Percentiles rank a stretch among this genome's conserved stretches.
Evolutionary conservation across 2,329 filamentous ascomycete species (phyloP).

Genomic region (Ascochyta viciae-villosae): DNA sequence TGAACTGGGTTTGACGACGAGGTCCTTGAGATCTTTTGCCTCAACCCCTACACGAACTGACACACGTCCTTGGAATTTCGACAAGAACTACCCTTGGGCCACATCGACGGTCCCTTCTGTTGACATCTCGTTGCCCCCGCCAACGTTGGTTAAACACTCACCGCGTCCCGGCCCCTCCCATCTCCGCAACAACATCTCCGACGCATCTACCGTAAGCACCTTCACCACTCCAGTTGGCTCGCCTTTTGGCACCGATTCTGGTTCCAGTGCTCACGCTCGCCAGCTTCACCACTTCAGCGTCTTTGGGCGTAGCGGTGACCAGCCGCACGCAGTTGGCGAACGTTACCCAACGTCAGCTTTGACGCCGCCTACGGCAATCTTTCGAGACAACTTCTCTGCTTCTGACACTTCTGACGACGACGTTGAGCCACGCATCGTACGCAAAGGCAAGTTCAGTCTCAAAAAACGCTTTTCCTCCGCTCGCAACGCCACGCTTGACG

Average conservation of each 20-base stretch:
- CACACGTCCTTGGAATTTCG: conserved; percentile 56
- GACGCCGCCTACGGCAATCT: conserved; percentile 49
- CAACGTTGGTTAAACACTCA: conserved; percentile 35
- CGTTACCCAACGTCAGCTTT: conserved; percentile 58
- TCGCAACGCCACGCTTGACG: conserved; percentile 23
- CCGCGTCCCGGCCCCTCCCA: conserved; percentile 42
- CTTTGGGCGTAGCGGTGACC: conserved; percentile 33
- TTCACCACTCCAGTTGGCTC: conserved; percentile 26
- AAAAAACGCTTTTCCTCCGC: conserved; percentile 33
- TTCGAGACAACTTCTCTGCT: conserved; percentile 32
- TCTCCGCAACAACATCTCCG: conserved; percentile 39
- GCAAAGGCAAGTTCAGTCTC: conserved; percentile 32
- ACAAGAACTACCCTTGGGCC: conserved; percentile 57
- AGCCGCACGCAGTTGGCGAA: conserved; percentile 52
- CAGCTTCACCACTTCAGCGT: conserved; percentile 30
- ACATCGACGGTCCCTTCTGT: conserved; percentile 45
- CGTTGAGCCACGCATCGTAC: conserved; percentile 23
- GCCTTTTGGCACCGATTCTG: conserved; percentile 21
- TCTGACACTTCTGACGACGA: conserved; percentile 41
- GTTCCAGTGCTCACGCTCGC: conserved; percentile 22
- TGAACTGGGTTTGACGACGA: conserved; percentile 32
- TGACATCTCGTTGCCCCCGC: conserved; percentile 51
- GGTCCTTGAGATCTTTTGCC: conserved; percentile 37
- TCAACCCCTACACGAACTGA: conserved; percentile 40
- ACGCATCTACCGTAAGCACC: conserved; percentile 32